These are phyloP conservation scores for Lactarius sanguifluus DNA, from an alignment of 768 basidiomycete species.

Conservation along the genomic window DNA sequence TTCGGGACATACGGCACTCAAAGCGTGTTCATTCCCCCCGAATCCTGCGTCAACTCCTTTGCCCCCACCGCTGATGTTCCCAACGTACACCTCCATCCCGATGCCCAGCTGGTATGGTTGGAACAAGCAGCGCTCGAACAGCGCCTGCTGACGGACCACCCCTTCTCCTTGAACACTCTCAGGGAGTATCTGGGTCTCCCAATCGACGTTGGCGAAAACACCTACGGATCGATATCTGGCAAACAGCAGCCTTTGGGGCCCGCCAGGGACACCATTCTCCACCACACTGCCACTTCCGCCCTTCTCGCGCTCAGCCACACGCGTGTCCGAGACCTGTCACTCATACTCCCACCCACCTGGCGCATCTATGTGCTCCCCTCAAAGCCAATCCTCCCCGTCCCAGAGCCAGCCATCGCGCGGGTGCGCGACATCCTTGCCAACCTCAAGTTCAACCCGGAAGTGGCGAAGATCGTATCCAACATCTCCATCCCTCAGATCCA, in stretches of 20 bases:
- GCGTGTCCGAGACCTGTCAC: slow-evolving; percentile 51
- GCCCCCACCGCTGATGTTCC: slow-evolving; percentile 6
- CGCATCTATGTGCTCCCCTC: slow-evolving; percentile 63
- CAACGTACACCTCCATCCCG: slow-evolving; percentile 34
- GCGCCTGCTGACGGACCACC: slow-evolving; percentile 29
- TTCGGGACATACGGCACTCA: slow-evolving; percentile 57
- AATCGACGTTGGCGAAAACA: slow-evolving; percentile 11
- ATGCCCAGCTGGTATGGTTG: slow-evolving; percentile 28
- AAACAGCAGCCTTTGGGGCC: slow-evolving; percentile 16
- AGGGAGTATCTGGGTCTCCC: slow-evolving; percentile 22
- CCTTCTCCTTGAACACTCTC: slow-evolving; percentile 19
- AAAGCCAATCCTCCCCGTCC: slow-evolving; percentile 55
- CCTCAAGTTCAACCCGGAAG: slow-evolving; percentile 65
- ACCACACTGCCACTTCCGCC: slow-evolving; percentile 45
- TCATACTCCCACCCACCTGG: slow-evolving; percentile 70
- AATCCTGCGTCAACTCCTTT: slow-evolving; percentile 40
- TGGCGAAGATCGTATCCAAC: slow-evolving; percentile 67
- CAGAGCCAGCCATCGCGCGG: slow-evolving; percentile 50
- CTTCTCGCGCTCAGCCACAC: slow-evolving; percentile 49
- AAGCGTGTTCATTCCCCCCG: slow-evolving; percentile 49
- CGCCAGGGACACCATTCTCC: slow-evolving; percentile 40
- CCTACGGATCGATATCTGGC: slow-evolving; percentile 11
- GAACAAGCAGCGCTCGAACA: slow-evolving; percentile 54
- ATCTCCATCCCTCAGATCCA: slow-evolving; percentile 66
- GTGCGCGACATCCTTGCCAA: slow-evolving; percentile 56